Conservation (phyloP, 1,284 basidiomycete species). For the Singerocomus rubriflavus region DNA sequence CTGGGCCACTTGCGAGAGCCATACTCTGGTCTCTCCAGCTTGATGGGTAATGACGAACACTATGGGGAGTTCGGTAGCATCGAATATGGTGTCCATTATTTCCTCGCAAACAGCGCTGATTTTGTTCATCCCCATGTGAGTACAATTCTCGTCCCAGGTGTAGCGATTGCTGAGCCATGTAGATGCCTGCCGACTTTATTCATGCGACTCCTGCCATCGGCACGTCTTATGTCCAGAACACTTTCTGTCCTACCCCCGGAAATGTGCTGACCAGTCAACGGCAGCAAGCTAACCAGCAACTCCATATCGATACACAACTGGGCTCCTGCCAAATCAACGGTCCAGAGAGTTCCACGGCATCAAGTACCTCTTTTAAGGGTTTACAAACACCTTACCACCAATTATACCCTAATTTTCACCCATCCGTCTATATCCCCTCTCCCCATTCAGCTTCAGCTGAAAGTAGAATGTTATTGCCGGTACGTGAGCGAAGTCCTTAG, state of each 20-base stretch:
- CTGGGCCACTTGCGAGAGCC: constrained; percentile 8
- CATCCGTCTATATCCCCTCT: constrained; percentile 8
- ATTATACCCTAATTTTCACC: background rate
- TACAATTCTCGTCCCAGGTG: background rate
- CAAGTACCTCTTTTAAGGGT: constrained; percentile 13
- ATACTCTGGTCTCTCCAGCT: constrained; percentile 5
- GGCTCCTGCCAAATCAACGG: constrained; percentile 3
- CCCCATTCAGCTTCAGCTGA: constrained; percentile 16
- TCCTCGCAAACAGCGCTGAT: background rate
- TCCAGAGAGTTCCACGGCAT: constrained; percentile 21
- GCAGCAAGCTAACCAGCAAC: constrained; percentile 10
- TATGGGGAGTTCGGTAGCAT: background rate
- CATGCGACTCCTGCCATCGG: background rate
- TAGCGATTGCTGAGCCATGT: constrained; percentile 3
- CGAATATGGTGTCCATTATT: background rate
- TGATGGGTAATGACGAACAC: background rate
- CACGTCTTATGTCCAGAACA: background rate
- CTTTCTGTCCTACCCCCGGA: background rate
- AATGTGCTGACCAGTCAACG: constrained; percentile 3
- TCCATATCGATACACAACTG: constrained; percentile 22
- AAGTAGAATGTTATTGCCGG: constrained; percentile 1
- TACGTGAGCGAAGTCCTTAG: constrained; percentile 6
- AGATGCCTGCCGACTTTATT: constrained; percentile 8
- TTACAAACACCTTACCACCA: constrained; percentile 16
- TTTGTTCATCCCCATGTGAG: constrained; percentile 15